phyloP scores from a whole-genome alignment of 108 stramenopile genomes.

The Skeletonema menzelii region DNA sequence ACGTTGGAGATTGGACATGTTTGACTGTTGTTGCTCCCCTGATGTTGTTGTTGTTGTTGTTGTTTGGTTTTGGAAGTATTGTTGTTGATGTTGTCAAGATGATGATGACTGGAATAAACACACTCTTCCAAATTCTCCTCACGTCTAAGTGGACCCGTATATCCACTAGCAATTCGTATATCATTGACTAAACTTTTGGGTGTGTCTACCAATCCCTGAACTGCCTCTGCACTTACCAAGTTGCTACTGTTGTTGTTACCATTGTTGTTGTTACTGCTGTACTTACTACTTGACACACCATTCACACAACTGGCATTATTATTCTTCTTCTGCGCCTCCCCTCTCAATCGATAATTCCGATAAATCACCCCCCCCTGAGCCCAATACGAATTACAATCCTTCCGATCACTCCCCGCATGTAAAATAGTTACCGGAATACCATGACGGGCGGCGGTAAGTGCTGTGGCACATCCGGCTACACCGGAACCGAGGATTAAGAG shows the following conservation, averaged over 20 bases:
- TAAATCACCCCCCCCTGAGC: slow-evolving; percentile 97
- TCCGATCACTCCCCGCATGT: slow-evolving; percentile 60
- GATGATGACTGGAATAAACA: neutral
- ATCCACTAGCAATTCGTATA: slow-evolving; percentile 56
- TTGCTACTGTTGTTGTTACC: neutral
- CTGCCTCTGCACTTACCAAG: neutral
- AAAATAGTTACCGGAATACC: slow-evolving; percentile 74
- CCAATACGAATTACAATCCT: slow-evolving; percentile 96
- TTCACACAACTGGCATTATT: neutral
- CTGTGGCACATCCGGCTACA: slow-evolving; percentile 83
- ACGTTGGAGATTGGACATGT: slow-evolving; percentile 37
- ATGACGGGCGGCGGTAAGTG: slow-evolving; percentile 72
- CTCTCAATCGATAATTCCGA: slow-evolving; percentile 53
- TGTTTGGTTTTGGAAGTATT: neutral
- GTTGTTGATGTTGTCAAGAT: neutral
- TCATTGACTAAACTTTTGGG: slow-evolving; percentile 75
- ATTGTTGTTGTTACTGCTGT: neutral
- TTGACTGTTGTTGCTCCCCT: slow-evolving; percentile 2
- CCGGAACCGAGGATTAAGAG: slow-evolving; percentile 82
- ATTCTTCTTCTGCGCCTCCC: neutral
- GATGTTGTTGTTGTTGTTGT: slow-evolving; percentile 1
- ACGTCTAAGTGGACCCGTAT: neutral
- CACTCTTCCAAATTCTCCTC: slow-evolving; percentile 20
- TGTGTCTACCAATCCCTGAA: slow-evolving; percentile 61
- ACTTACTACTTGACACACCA: neutral